Evolutionary conservation across 768 basidiomycete genomes (phyloP).

Genomic region (Psilocybe sp.): DNA sequence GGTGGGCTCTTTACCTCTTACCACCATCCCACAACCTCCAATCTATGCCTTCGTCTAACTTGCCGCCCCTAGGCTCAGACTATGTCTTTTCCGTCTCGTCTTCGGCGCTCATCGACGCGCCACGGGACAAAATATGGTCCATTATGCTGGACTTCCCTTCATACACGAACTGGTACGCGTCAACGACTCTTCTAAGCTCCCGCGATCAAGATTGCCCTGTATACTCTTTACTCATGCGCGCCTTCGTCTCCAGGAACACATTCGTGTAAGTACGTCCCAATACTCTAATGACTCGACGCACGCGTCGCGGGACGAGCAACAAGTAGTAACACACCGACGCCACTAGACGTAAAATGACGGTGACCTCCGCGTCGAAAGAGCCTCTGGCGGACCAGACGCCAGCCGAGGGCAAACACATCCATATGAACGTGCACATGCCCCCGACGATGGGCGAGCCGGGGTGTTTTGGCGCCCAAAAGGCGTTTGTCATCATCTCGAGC

Average conservation of each 20-base stretch:
- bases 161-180: conserved; percentile 61
- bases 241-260: conserved; percentile 50
- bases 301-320: not conserved
- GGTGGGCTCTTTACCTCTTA: not conserved
- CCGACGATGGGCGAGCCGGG: conserved; percentile 49
- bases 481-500: conserved; percentile 43
- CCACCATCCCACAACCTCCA: not conserved
- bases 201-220: not conserved
- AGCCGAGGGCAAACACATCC: conserved; percentile 43
- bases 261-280: conserved; percentile 48
- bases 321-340: conserved; percentile 1
- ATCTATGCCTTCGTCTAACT: conserved; percentile 6
- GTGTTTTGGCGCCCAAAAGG: conserved; percentile 33
- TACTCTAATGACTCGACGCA: not conserved
- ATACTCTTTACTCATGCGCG: not conserved
- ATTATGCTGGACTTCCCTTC: conserved; percentile 58
- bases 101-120: conserved; percentile 57
- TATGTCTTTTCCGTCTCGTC: conserved; percentile 45
- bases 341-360: conserved; percentile 46
- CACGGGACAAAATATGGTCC: conserved; percentile 58
- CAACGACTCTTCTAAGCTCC: too few relatives aligned
- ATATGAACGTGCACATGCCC: conserved; percentile 58
- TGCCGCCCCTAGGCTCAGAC: conserved; percentile 10
- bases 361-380: conserved; percentile 36
- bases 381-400: conserved; percentile 48